Evolutionary conservation across 1,284 basidiomycete genomes (phyloP).

Genomic region (Cyathus olla): DNA sequence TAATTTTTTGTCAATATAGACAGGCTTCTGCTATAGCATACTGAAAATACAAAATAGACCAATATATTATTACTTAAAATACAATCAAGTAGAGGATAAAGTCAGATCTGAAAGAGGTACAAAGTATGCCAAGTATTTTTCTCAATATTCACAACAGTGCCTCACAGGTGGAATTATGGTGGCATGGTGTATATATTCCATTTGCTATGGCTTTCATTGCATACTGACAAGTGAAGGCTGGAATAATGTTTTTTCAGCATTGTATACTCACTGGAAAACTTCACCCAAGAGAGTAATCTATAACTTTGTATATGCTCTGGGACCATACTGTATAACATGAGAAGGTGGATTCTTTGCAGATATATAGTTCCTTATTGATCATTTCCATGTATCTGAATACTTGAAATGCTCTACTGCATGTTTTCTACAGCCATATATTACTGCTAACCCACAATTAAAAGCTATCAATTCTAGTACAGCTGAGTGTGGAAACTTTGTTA

Average conservation of each 20-base stretch:
- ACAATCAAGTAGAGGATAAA: conserved; percentile 10
- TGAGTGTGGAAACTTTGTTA: conserved; percentile 45
- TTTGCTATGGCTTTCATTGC: conserved; percentile 46
- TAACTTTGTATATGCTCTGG: conserved; percentile 45
- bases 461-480: conserved; percentile 44
- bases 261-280: conserved; percentile 25
- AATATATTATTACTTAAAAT: conserved; percentile 14
- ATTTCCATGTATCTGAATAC: conserved; percentile 41
- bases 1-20: no score
- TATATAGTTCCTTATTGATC: conserved; percentile 43
- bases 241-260: conserved; percentile 47
- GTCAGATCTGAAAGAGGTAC: conserved; percentile 16
- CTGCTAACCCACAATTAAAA: conserved; percentile 24
- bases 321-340: conserved; percentile 39
- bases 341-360: conserved; percentile 39
- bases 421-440: conserved; percentile 33
- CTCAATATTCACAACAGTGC: conserved; percentile 35
- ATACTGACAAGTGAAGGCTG: conserved; percentile 47
- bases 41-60: conserved; percentile 2
- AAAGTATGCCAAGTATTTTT: conserved; percentile 46
- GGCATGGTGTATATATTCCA: conserved; percentile 45
- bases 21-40: no score
- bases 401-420: conserved; percentile 32
- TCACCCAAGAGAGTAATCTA: conserved; percentile 29
- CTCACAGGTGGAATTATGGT: conserved; percentile 46